phyloP scores from a whole-genome alignment of 2,329 filamentous ascomycete genomes.

The Alternaria alternata region DNA sequence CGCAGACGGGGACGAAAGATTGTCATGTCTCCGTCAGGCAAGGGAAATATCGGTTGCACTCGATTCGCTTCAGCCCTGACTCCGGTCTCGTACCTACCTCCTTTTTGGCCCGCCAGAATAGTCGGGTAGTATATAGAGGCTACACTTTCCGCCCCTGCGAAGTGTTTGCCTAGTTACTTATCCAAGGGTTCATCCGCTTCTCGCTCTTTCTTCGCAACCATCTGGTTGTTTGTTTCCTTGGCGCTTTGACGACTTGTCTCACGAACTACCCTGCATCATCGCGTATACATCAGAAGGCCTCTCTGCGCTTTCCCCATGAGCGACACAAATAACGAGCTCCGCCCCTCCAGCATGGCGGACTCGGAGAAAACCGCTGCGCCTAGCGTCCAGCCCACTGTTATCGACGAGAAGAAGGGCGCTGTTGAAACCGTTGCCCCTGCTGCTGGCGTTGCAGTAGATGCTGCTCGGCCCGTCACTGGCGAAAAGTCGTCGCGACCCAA shows the following conservation, averaged over 20 bases:
- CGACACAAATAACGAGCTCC: constrained; percentile 34
- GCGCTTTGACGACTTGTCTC: background rate
- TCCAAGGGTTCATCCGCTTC: background rate
- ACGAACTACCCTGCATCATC: background rate
- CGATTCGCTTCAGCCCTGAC: constrained; percentile 5
- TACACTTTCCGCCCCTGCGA: background rate
- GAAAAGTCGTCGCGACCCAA: constrained; percentile 25
- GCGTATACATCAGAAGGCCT: background rate
- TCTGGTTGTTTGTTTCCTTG: background rate
- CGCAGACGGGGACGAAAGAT: constrained; percentile 8
- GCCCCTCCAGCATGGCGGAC: constrained; percentile 42
- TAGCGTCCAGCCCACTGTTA: constrained; percentile 33
- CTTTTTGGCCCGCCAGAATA: background rate
- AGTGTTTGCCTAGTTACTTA: background rate
- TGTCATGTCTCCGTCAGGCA: background rate
- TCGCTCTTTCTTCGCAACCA: background rate
- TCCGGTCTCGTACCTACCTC: constrained; percentile 1
- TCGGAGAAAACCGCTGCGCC: constrained; percentile 44
- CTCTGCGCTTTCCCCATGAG: constrained; percentile 27
- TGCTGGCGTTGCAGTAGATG: constrained; percentile 27
- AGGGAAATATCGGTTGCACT: constrained; percentile 3
- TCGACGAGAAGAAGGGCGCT: constrained; percentile 37
- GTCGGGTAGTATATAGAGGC: background rate
- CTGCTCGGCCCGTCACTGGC: constrained; percentile 20
- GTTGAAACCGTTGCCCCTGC: constrained; percentile 36